Percentiles rank a stretch among this genome's conserved stretches.
Conservation (phyloP, 345 rosid species). For the Salix suchowensis region DNA sequence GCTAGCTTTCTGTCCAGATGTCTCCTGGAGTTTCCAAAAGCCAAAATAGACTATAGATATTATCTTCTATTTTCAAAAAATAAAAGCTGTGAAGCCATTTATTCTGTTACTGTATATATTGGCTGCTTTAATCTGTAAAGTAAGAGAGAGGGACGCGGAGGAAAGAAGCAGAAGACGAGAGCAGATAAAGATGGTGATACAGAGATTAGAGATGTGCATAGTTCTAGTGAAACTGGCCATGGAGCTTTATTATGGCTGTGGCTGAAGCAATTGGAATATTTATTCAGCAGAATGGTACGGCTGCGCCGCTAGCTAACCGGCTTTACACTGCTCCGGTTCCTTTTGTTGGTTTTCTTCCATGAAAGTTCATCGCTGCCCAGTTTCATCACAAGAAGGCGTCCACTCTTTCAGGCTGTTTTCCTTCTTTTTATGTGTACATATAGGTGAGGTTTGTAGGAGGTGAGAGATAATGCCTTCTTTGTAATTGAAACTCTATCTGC, state of each 20-base stretch:
- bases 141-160: not conserved
- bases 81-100: no score
- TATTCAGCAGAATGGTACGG: not conserved
- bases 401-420: no score
- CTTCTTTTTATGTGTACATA: no score
- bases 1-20: no score
- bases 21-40: no score
- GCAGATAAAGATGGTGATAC: not conserved
- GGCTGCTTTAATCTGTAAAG: not conserved
- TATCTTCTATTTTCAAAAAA: no score
- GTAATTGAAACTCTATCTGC: no score
- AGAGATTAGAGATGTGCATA: slow-evolving; percentile 13
- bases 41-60: no score
- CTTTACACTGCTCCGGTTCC: not conserved
- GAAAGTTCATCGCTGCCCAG: not conserved
- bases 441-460: no score
- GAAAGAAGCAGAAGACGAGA: not conserved
- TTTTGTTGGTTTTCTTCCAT: slow-evolving; percentile 8
- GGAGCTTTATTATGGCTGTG: slow-evolving; percentile 1
- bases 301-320: not conserved
- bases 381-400: no score
- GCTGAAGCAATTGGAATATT: slow-evolving; percentile 2
- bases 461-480: no score
- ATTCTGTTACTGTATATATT: no score
- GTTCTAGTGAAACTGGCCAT: slow-evolving; percentile 4